Evolutionary conservation across 768 basidiomycete species (phyloP).

Genomic region (Rhodotorula taiwanensis): DNA sequence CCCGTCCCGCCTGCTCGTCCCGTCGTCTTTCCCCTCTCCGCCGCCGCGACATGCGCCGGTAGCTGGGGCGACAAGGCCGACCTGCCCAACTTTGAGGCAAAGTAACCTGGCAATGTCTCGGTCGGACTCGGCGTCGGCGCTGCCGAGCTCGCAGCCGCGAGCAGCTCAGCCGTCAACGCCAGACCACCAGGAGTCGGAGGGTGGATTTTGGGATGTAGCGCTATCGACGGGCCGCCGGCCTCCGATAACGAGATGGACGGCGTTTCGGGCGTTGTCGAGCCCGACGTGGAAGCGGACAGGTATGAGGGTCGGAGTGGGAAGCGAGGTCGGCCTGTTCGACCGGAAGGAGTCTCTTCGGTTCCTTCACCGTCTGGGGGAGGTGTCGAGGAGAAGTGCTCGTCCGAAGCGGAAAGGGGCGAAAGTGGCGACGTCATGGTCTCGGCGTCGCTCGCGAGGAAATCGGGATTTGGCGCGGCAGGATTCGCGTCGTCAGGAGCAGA

Average conservation of each 20-base stretch:
- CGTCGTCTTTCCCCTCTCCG: too few relatives aligned
- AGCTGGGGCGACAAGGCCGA: too few relatives aligned
- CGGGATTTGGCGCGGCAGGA: background rate
- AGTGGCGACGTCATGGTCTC: background rate
- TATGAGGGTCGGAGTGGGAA: background rate
- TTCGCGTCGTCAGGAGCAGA: too few relatives aligned
- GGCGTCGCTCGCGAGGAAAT: background rate
- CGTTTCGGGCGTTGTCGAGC: background rate
- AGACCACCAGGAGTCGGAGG: background rate
- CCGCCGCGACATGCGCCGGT: too few relatives aligned
- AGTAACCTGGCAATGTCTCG: constrained; percentile 7
- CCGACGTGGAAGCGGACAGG: background rate
- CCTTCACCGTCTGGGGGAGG: background rate
- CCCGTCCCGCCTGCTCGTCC: too few relatives aligned
- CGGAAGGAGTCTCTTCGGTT: too few relatives aligned
- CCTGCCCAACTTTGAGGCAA: background rate
- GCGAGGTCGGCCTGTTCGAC: too few relatives aligned
- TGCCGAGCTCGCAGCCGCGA: background rate
- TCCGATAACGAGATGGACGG: constrained; percentile 6
- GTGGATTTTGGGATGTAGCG: constrained; percentile 15
- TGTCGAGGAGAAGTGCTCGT: background rate
- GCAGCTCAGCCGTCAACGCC: background rate
- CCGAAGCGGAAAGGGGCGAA: constrained; percentile 1
- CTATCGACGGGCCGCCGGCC: constrained; percentile 9
- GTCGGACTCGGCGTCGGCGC: constrained; percentile 5